Conservation (phyloP, 805 yeast genomes). For the Kluyveromyces lactis region DNA sequence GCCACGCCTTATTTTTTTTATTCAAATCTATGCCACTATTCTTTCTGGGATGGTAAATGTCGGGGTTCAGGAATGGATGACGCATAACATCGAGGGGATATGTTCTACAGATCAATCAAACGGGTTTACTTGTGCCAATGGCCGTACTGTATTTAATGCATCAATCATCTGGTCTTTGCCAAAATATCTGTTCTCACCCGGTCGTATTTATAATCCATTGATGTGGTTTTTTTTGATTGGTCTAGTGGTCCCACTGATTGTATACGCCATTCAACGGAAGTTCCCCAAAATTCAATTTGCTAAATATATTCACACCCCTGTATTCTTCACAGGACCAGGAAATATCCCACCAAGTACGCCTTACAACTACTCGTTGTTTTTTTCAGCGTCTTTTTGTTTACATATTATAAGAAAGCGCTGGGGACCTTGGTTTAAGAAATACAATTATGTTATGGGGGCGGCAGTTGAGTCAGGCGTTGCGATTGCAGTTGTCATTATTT, state of each 20-base stretch:
- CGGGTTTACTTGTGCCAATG: slow-evolving; percentile 38
- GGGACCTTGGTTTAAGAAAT: slow-evolving; percentile 51
- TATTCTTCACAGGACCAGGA: slow-evolving; percentile 53
- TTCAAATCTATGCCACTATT: slow-evolving; percentile 34
- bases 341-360: slow-evolving; percentile 70
- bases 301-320: slow-evolving; percentile 47
- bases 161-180: slow-evolving; percentile 49
- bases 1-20: slow-evolving; percentile 45
- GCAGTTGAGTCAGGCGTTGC: slow-evolving; percentile 62
- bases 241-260: slow-evolving; percentile 31
- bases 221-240: slow-evolving; percentile 53
- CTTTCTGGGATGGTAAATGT: slow-evolving; percentile 32
- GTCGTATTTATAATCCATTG: slow-evolving; percentile 45
- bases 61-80: slow-evolving; percentile 36
- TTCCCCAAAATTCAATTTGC: slow-evolving; percentile 24
- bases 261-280: slow-evolving; percentile 23
- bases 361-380: slow-evolving; percentile 52
- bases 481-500: slow-evolving; percentile 46
- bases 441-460: slow-evolving; percentile 51
- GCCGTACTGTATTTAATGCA: slow-evolving; percentile 39
- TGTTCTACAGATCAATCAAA: slow-evolving; percentile 34
- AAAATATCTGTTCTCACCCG: slow-evolving; percentile 40
- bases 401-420: slow-evolving; percentile 38
- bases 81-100: slow-evolving; percentile 30
- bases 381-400: slow-evolving; percentile 37